Evolutionary conservation across 495 filamentous ascomycete genomes (phyloP).

Genomic region (Aspergillus kassunensis): DNA sequence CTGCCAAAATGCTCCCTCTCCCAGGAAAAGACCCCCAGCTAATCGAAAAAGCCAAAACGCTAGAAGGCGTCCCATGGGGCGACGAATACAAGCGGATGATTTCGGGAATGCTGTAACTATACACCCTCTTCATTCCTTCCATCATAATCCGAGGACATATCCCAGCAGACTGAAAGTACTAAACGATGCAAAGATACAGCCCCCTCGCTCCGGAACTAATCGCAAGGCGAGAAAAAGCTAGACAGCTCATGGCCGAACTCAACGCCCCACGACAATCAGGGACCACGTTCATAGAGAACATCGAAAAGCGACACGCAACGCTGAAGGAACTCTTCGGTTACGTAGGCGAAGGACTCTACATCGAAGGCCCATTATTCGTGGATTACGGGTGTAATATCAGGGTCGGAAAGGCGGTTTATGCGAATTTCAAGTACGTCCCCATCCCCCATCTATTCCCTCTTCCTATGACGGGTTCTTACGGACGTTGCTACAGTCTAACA

Average conservation of each 20-base stretch:
- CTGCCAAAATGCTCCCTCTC: background rate
- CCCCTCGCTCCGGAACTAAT: slow-evolving; percentile 36
- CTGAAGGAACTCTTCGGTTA: slow-evolving; percentile 39
- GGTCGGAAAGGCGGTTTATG: slow-evolving; percentile 47
- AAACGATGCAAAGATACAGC: slow-evolving; percentile 32
- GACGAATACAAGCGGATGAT: slow-evolving; percentile 52
- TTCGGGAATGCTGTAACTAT: slow-evolving; percentile 49
- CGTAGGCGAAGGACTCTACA: slow-evolving; percentile 38
- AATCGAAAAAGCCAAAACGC: background rate
- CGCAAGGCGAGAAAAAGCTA: slow-evolving; percentile 17
- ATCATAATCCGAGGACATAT: too few species aligned
- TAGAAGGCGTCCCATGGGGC: slow-evolving; percentile 10
- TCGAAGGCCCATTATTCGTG: slow-evolving; percentile 49
- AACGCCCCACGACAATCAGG: slow-evolving; percentile 36
- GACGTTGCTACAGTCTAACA: too few species aligned
- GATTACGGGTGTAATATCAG: slow-evolving; percentile 55
- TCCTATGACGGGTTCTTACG: background rate
- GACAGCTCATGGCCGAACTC: slow-evolving; percentile 1
- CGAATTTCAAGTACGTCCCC: slow-evolving; percentile 46
- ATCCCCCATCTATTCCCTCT: background rate
- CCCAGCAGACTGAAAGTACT: too few species aligned
- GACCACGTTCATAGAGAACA: slow-evolving; percentile 32
- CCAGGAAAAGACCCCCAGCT: background rate
- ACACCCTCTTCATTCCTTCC: too few species aligned
- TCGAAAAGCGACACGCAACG: slow-evolving; percentile 29